phyloP scores from a whole-genome alignment of 768 basidiomycete species.

The Filobasidium wieringae region DNA sequence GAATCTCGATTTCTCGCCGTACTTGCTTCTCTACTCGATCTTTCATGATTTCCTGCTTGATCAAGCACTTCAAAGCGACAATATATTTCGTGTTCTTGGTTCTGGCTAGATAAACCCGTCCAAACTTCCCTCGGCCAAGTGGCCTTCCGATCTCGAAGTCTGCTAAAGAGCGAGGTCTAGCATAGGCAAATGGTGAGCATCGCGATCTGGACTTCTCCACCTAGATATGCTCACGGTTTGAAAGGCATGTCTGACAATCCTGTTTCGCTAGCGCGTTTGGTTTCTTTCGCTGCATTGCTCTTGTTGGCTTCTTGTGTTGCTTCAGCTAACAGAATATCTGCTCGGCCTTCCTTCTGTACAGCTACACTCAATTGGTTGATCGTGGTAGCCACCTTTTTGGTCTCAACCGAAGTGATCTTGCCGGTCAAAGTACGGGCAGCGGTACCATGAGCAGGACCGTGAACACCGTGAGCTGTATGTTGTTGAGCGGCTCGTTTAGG shows the following conservation, averaged over 20 bases:
- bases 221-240: background rate
- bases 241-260: background rate
- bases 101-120: slow-evolving; percentile 94
- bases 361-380: background rate
- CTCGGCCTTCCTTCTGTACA: background rate
- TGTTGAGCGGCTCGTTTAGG: slow-evolving; percentile 9
- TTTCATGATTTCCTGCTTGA: slow-evolving; percentile 89
- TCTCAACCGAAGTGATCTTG: slow-evolving; percentile 4
- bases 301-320: slow-evolving; percentile 5
- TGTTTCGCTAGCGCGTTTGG: too few species aligned
- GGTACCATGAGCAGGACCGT: slow-evolving; percentile 39
- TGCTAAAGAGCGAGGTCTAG: slow-evolving; percentile 3
- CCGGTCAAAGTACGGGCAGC: slow-evolving; percentile 15
- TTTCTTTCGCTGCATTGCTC: too few species aligned
- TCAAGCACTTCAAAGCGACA: slow-evolving; percentile 88
- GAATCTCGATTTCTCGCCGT: slow-evolving; percentile 89
- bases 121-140: slow-evolving; percentile 98
- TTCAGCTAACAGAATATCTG: slow-evolving; percentile 1
- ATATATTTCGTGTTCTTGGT: slow-evolving; percentile 75
- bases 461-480: slow-evolving; percentile 38
- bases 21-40: slow-evolving; percentile 92
- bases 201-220: background rate
- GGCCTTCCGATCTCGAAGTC: slow-evolving; percentile 90
- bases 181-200: background rate
- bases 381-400: slow-evolving; percentile 4